phyloP scores from a whole-genome alignment of 345 rosid species.

The Sisymbrium irio region DNA sequence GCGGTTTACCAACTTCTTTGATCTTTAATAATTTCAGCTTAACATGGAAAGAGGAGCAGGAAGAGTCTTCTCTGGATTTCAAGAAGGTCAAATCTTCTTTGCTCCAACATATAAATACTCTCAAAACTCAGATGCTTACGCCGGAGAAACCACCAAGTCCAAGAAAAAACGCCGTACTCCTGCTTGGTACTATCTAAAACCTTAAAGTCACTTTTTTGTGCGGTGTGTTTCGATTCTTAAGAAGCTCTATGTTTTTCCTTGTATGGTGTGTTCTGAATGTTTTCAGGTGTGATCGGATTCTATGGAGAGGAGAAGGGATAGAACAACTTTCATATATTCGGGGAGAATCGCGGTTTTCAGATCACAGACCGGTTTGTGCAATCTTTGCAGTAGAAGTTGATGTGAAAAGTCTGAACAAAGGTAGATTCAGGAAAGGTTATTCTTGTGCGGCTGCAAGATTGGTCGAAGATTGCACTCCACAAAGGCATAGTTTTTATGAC shows the following conservation, averaged over 20 bases:
- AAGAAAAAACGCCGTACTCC: conserved; percentile 97
- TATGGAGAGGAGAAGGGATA: conserved; percentile 80
- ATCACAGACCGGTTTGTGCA: conserved; percentile 91
- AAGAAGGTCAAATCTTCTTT: conserved; percentile 72
- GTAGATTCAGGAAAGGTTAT: conserved; percentile 67
- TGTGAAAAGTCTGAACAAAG: conserved; percentile 39
- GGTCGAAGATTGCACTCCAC: conserved; percentile 56
- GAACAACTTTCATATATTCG: conserved; percentile 74
- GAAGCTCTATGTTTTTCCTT: not conserved
- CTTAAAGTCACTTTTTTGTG: not conserved
- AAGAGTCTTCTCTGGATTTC: conserved; percentile 70
- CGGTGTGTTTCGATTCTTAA: not conserved
- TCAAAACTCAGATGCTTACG: conserved; percentile 80
- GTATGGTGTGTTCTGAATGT: not conserved
- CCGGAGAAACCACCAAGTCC: conserved; percentile 82
- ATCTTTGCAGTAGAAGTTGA: conserved; percentile 67
- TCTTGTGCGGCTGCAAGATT: conserved; percentile 50
- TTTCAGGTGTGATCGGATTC: conserved; percentile 87
- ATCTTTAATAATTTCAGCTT: conserved; percentile 43
- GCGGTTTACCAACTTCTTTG: not conserved
- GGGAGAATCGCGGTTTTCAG: conserved; percentile 87
- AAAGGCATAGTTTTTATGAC: conserved; percentile 66
- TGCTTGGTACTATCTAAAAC: conserved; percentile 60
- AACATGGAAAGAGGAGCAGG: conserved; percentile 89
- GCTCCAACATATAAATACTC: conserved; percentile 93